Evolutionary conservation across 345 rosid species (phyloP), one percentile per base, ranked within the genome.

Genomic region (Populus simonii): DNA sequence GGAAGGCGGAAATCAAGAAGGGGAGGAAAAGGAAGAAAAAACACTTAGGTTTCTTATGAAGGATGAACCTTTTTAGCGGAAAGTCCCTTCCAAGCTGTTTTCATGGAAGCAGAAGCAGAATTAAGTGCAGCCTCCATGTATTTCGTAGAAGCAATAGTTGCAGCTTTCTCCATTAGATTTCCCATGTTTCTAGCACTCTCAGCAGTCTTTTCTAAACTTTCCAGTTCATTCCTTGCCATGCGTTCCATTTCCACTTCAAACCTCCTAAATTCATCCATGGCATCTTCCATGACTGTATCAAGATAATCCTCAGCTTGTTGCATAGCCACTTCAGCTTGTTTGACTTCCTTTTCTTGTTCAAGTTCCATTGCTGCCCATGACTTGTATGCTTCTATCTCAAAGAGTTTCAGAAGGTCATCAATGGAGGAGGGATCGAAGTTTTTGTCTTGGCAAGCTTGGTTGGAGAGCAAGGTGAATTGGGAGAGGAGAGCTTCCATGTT

Each of bases 41-140:
- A 45, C 13, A 45, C 8, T 7, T n/a, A 22, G 17, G 43, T 72
- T 41, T 72, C 25, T 76, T 23, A 90, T 74, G 92, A 86, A 49
- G 98, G 98, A 87, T 94, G 97, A 82, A 94, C 88, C 82, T 92
- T 91, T 18, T 76, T 84, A 13, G 92, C 71, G 7, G 91, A 83
- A 38, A 92, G 76, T 35, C 90, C 89, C 79, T 87, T 94, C 85
- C 87, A 86, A 35, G 97, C 96, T 10, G 97, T 76, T 81, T 88
- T 91, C 96, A 94, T 89, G 6, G 98, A 82, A 72, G 93, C 93
- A 6, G 97, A 82, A 12, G 98, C 98, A 57, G 97, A 86, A 73
- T 85, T 89, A 81, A 89, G 65, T 8, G 97, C 95, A 36, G 97
- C 93, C 78, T 92, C 96, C 8, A 94, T 81, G 74, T 91, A 93